These are phyloP conservation scores for Candida montana DNA, from an alignment of 805 yeast species.

Conservation along the genomic window DNA sequence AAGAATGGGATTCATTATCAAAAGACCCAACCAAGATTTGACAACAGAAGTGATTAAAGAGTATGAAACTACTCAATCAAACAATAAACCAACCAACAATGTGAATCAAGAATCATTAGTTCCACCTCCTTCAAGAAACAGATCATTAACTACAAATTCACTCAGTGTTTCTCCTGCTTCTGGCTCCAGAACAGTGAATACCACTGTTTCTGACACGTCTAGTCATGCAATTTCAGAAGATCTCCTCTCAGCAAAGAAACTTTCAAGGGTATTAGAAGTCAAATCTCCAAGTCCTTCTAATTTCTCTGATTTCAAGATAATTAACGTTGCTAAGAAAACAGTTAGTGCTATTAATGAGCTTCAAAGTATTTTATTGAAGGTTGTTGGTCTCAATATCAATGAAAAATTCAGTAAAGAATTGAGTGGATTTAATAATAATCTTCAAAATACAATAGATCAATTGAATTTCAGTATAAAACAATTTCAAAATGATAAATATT, in stretches of 20 bases:
- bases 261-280: conserved; percentile 58
- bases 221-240: not conserved
- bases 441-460: conserved; percentile 52
- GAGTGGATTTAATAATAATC: conserved; percentile 39
- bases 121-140: conserved; percentile 15
- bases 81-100: conserved; percentile 1
- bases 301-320: conserved; percentile 18
- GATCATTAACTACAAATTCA: conserved; percentile 17
- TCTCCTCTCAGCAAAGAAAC: conserved; percentile 39
- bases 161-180: conserved; percentile 31
- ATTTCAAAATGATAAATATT: conserved; percentile 30
- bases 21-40: conserved; percentile 27
- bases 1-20: conserved; percentile 69
- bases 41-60: conserved; percentile 23
- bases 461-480: conserved; percentile 53
- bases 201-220: not conserved
- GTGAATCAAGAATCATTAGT: not conserved
- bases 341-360: conserved; percentile 60
- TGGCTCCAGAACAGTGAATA: conserved; percentile 41
- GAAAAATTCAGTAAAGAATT: conserved; percentile 49
- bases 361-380: conserved; percentile 51
- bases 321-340: conserved; percentile 53
- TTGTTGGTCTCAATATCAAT: conserved; percentile 54
- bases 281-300: conserved; percentile 9
- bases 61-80: conserved; percentile 17